Evolutionary conservation across 2,329 filamentous ascomycete genomes (phyloP).

Genomic region (Microsporum audouinii): DNA sequence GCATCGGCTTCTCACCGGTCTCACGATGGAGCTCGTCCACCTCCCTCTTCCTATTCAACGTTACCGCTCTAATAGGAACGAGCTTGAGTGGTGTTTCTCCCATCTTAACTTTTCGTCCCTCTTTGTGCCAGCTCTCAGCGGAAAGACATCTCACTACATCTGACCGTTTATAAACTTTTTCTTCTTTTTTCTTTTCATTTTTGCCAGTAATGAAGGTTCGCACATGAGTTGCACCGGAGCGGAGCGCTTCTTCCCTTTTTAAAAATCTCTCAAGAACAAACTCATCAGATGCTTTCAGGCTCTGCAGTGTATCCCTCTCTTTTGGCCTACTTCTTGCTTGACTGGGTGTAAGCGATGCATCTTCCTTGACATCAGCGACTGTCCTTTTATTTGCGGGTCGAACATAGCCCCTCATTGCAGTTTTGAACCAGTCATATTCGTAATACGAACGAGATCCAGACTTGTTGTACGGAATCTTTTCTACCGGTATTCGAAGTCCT

Average conservation of each 20-base stretch:
- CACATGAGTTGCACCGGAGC: slow-evolving; percentile 55
- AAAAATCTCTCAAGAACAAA: slow-evolving; percentile 78
- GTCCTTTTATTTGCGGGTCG: slow-evolving; percentile 46
- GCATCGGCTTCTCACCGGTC: slow-evolving; percentile 70
- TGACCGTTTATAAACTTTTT: slow-evolving; percentile 66
- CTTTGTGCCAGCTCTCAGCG: slow-evolving; percentile 94
- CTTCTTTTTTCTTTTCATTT: slow-evolving; percentile 58
- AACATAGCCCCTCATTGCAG: slow-evolving; percentile 62
- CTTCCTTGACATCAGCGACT: slow-evolving; percentile 66
- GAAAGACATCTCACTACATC: slow-evolving; percentile 82
- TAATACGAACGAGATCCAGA: slow-evolving; percentile 67
- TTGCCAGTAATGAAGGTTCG: slow-evolving; percentile 67
- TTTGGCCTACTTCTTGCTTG: slow-evolving; percentile 64
- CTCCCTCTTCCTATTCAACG: slow-evolving; percentile 72
- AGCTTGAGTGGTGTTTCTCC: slow-evolving; percentile 70
- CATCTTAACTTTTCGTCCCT: slow-evolving; percentile 63
- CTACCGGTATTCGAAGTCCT: slow-evolving; percentile 62
- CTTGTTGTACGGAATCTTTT: slow-evolving; percentile 68
- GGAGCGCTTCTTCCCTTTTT: slow-evolving; percentile 80
- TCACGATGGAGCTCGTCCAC: slow-evolving; percentile 73
- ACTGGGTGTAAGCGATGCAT: slow-evolving; percentile 59
- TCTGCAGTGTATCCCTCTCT: slow-evolving; percentile 71
- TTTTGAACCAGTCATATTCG: slow-evolving; percentile 78
- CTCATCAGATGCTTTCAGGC: slow-evolving; percentile 74
- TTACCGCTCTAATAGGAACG: slow-evolving; percentile 85